Percentiles rank a stretch among this genome's conserved stretches.
Conservation (phyloP, 306 rosid species). For the Datisca glomerata region DNA sequence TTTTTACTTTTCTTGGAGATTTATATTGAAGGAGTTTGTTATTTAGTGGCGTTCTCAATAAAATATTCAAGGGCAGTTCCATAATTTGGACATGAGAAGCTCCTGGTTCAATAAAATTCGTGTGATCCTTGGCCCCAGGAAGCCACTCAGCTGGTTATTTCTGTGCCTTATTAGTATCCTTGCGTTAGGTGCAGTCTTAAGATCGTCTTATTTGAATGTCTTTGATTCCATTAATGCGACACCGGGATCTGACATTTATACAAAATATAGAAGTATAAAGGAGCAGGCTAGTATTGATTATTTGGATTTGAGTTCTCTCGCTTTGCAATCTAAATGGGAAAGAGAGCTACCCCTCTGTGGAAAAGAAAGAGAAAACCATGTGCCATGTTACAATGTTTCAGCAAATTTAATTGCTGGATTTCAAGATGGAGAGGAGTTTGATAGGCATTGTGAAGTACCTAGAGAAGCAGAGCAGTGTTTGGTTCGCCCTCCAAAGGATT, state of each 20-base stretch:
- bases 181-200: conserved; percentile 55
- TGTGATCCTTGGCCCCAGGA: conserved; percentile 51
- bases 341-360: conserved; percentile 75
- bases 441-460: conserved; percentile 45
- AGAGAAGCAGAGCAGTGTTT: conserved; percentile 53
- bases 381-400: conserved; percentile 86
- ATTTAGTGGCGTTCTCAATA: conserved; percentile 26
- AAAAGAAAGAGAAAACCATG: conserved; percentile 72
- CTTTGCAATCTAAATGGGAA: conserved; percentile 31
- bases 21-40: no score
- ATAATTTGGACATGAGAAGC: conserved; percentile 80
- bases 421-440: conserved; percentile 71
- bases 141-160: conserved; percentile 63
- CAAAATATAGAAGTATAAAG: conserved; percentile 77
- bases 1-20: no score
- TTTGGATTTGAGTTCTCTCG: conserved; percentile 62
- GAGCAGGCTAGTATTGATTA: conserved; percentile 80
- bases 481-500: conserved; percentile 62
- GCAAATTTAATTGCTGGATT: conserved; percentile 52
- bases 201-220: conserved; percentile 53
- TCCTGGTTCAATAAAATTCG: conserved; percentile 66
- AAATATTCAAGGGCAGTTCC: conserved; percentile 17
- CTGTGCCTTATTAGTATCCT: conserved; percentile 50
- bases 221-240: conserved; percentile 30
- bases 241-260: conserved; percentile 42